These are phyloP conservation scores for Symbiotaphrina buchneri DNA, from an alignment of 495 filamentous ascomycete genomes.

Conservation along the genomic window DNA sequence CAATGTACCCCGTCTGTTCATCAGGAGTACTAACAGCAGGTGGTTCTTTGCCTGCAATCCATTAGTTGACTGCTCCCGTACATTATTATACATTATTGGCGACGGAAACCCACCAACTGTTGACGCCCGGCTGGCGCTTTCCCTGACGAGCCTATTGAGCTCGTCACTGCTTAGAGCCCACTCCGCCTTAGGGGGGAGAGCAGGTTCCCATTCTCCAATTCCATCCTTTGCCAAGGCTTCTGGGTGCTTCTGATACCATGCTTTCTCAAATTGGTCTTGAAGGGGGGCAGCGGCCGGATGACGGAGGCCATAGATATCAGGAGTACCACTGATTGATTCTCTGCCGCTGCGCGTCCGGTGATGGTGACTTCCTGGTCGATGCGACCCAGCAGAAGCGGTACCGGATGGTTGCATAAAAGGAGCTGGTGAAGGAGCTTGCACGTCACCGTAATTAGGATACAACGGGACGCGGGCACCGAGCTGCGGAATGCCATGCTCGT, in stretches of 20 bases:
- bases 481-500: slow-evolving; percentile 72
- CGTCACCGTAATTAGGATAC: slow-evolving; percentile 83
- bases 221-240: slow-evolving; percentile 56
- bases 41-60: slow-evolving; percentile 21
- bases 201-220: slow-evolving; percentile 37
- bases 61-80: neutral
- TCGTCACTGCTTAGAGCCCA: slow-evolving; percentile 82
- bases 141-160: slow-evolving; percentile 70
- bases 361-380: slow-evolving; percentile 29
- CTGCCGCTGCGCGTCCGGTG: slow-evolving; percentile 36
- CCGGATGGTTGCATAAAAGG: slow-evolving; percentile 24
- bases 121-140: slow-evolving; percentile 40
- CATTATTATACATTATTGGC: neutral
- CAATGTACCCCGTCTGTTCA: slow-evolving; percentile 62
- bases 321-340: slow-evolving; percentile 33
- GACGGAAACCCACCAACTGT: slow-evolving; percentile 31
- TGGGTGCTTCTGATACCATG: slow-evolving; percentile 79
- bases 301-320: slow-evolving; percentile 70
- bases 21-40: slow-evolving; percentile 38
- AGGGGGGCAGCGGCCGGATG: slow-evolving; percentile 46
- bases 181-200: slow-evolving; percentile 41
- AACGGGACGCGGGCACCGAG: slow-evolving; percentile 83
- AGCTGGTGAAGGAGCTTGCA: slow-evolving; percentile 81
- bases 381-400: slow-evolving; percentile 25
- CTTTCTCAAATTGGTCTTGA: slow-evolving; percentile 57